Base-by-base conservation (phyloP, 768 basidiomycete genomes). In the Termitomyces sp. region DNA sequence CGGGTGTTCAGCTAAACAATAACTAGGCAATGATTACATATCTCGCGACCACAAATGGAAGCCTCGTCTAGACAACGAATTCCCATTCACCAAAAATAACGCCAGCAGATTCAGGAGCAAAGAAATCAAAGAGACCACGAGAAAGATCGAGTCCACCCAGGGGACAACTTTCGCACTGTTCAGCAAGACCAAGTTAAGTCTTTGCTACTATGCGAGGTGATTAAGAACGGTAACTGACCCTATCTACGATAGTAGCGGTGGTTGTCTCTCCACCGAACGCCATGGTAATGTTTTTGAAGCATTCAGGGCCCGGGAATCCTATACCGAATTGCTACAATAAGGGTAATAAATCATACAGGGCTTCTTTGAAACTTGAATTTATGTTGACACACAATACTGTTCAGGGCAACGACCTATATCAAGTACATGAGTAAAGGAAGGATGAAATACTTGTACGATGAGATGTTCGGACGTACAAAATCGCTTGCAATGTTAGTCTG, bases 301-400 rank as follows among this genome's bases (percentile, higher is more conserved):
- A 93, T 39, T 82, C 46, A n/a, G 82, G 80, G 2, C 86, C 82
- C 10, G 88, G 86, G 67, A 82, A 87, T 4, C 78, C 77, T 38
- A 53, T 54, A 7, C 86, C 85, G 60, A 71, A 88, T 71, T 85
- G 77, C 64, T 76, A 62, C 35, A 12, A 43, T 39, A 15, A 7
- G 13, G 23, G 4, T 49, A 27, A 49, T 35, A 15, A 7, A 27
- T 3, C 13, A 7, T 23, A 15, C 1, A 6, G 16, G 5, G 35
- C 23, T n/a, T 23, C 20, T 15, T 39, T 5, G 33, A 38, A 4
- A 36, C n/a, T 10, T n/a, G 3, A n/a, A n/a, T n/a, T n/a, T n/a
- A 3, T 13, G 15, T 23, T 13, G 5, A 46, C 74, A 42, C 53
- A 79, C 76, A 9, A 61, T 50, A 54, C 70, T 64, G 64, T 77